A percentile compares a stretch with the other conserved stretches of the same genome.
Conservation (phyloP, 495 filamentous ascomycete genomes). For the Aspergillus wentii region DNA sequence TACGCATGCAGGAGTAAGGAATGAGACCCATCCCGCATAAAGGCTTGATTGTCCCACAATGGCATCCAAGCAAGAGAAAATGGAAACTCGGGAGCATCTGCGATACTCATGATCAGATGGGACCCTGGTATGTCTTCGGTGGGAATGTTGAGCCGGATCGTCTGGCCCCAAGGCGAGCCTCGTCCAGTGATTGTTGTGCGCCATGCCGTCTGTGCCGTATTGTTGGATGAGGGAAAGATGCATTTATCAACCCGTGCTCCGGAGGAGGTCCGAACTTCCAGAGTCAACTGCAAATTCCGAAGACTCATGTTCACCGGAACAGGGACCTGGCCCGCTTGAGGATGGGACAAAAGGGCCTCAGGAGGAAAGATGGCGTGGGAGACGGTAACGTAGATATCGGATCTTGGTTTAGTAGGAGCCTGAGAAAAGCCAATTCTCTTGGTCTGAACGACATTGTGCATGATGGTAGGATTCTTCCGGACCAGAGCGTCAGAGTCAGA, state of each 20-base stretch:
- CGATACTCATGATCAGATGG: conserved; percentile 85
- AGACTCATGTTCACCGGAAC: conserved; percentile 58
- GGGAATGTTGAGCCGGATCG: conserved; percentile 74
- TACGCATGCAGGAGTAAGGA: conserved; percentile 79
- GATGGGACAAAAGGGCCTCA: conserved; percentile 75
- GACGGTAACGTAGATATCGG: conserved; percentile 91
- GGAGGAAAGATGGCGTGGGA: conserved; percentile 67
- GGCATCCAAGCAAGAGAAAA: conserved; percentile 93
- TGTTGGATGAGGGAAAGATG: conserved; percentile 82
- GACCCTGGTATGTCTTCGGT: conserved; percentile 75
- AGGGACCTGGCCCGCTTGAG: conserved; percentile 67
- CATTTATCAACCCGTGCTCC: conserved; percentile 82
- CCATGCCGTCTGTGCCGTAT: conserved; percentile 72
- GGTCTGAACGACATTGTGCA: conserved; percentile 75
- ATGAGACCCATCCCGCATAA: conserved; percentile 82
- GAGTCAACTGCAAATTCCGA: conserved; percentile 76
- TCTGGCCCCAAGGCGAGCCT: conserved; percentile 80
- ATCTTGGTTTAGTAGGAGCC: conserved; percentile 78
- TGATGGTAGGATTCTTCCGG: conserved; percentile 78
- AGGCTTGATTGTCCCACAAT: conserved; percentile 87
- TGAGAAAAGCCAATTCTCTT: conserved; percentile 93
- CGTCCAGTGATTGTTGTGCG: conserved; percentile 75
- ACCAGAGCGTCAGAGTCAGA: conserved; percentile 76
- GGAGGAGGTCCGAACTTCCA: conserved; percentile 74
- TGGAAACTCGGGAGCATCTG: conserved; percentile 76